These are phyloP conservation scores for Metarhizium rileyi DNA, from an alignment of 2,329 filamentous ascomycete species.

Conservation along the genomic window DNA sequence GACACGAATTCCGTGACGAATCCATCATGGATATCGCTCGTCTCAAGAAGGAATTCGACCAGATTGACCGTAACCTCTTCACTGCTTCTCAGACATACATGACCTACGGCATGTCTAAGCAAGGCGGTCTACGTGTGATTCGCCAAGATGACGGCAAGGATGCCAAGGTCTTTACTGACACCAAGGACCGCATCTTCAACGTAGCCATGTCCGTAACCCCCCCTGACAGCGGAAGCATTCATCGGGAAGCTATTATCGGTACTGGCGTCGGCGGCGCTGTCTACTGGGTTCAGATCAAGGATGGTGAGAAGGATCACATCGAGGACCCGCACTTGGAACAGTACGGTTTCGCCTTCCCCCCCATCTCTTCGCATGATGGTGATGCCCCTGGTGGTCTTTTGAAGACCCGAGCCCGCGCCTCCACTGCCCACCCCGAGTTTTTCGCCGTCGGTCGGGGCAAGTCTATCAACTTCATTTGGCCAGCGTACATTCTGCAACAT, in stretches of 20 bases:
- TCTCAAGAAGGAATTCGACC: slow-evolving; percentile 95
- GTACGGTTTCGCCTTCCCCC: slow-evolving; percentile 81
- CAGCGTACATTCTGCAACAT: slow-evolving; percentile 52
- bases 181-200: slow-evolving; percentile 90
- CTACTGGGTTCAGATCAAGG: slow-evolving; percentile 84
- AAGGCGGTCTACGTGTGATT: slow-evolving; percentile 85
- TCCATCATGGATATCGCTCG: slow-evolving; percentile 86
- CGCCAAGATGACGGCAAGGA: slow-evolving; percentile 88
- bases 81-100: slow-evolving; percentile 87
- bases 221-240: slow-evolving; percentile 42
- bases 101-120: slow-evolving; percentile 87
- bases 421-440: slow-evolving; percentile 80
- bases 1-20: slow-evolving; percentile 62
- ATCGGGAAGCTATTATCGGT: slow-evolving; percentile 75
- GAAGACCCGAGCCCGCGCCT: slow-evolving; percentile 90
- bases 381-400: slow-evolving; percentile 85
- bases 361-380: slow-evolving; percentile 75
- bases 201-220: slow-evolving; percentile 69
- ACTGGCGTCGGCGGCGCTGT: slow-evolving; percentile 92
- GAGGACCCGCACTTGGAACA: slow-evolving; percentile 71
- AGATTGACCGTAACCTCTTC: slow-evolving; percentile 87
- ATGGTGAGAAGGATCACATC: slow-evolving; percentile 68
- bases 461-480: slow-evolving; percentile 83
- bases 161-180: slow-evolving; percentile 83
- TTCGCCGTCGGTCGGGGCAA: slow-evolving; percentile 95